Evolutionary conservation across 768 basidiomycete genomes (phyloP).

Genomic region (Russula brevipes): DNA sequence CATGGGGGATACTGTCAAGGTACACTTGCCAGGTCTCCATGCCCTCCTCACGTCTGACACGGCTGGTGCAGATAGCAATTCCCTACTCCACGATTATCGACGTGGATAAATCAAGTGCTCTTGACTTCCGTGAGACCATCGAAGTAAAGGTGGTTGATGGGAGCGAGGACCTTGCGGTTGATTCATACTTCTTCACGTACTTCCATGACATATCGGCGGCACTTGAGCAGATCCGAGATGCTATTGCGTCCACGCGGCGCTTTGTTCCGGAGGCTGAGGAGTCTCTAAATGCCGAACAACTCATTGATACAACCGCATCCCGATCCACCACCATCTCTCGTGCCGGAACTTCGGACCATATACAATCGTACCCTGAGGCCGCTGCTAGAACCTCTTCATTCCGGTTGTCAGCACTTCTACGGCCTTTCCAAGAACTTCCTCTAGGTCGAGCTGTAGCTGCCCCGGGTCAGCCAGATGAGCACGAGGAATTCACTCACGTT

Average conservation of each 20-base stretch:
- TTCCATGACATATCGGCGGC: conserved; percentile 77
- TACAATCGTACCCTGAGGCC: conserved; percentile 34
- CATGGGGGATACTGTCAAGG: conserved; percentile 93
- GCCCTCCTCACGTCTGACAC: background rate
- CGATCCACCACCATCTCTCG: conserved; percentile 17
- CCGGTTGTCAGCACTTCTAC: conserved; percentile 57
- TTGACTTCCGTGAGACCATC: conserved; percentile 96
- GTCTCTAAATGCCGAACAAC: conserved; percentile 31
- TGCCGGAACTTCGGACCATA: conserved; percentile 3
- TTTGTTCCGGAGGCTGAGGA: conserved; percentile 27
- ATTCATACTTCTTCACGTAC: conserved; percentile 94
- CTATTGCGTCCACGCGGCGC: conserved; percentile 53
- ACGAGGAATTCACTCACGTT: conserved; percentile 71
- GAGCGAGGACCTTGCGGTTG: conserved; percentile 67
- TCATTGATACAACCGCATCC: conserved; percentile 58
- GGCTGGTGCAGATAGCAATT: conserved; percentile 67
- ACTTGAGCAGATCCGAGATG: conserved; percentile 75
- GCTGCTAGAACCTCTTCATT: conserved; percentile 43
- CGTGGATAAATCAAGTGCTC: conserved; percentile 78
- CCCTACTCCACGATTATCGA: conserved; percentile 87
- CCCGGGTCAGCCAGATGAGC: conserved; percentile 35
- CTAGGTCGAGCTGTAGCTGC: conserved; percentile 32
- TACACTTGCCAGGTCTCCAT: conserved; percentile 29
- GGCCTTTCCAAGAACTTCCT: conserved; percentile 61
- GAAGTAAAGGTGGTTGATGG: conserved; percentile 90